phyloP scores from a whole-genome alignment of 2,329 filamentous ascomycete species.

The Zymoseptoria tritici region DNA sequence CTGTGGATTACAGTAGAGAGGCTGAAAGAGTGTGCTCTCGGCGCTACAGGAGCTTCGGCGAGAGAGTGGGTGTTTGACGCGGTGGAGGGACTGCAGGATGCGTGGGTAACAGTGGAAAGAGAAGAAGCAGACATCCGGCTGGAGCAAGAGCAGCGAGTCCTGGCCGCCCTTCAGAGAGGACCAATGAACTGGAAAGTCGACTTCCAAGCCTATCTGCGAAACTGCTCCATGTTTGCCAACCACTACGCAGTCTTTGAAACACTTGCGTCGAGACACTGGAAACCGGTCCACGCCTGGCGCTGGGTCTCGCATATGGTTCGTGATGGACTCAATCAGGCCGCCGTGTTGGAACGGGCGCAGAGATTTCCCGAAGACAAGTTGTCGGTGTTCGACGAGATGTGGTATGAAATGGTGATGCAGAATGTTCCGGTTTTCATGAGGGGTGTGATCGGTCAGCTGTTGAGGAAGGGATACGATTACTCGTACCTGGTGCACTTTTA shows the following conservation, averaged over 20 bases:
- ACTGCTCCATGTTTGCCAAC: neutral
- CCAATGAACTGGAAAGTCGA: neutral
- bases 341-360: neutral
- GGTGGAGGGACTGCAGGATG: neutral
- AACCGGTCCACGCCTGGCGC: neutral
- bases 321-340: neutral
- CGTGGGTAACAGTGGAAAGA: neutral
- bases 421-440: neutral
- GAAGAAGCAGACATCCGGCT: neutral
- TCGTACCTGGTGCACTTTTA: neutral
- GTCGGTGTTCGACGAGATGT: neutral
- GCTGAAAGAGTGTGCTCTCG: neutral
- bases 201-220: neutral
- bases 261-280: neutral
- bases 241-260: neutral
- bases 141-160: neutral
- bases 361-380: neutral
- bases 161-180: neutral
- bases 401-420: neutral
- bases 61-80: neutral
- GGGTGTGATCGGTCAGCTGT: neutral
- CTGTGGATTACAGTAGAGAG: neutral
- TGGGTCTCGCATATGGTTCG: neutral
- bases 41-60: neutral
- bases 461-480: neutral